A percentile compares a stretch with the other conserved stretches of the same genome.
Conservation (phyloP, 441 rosid species). For the Biscutella laevigata region DNA sequence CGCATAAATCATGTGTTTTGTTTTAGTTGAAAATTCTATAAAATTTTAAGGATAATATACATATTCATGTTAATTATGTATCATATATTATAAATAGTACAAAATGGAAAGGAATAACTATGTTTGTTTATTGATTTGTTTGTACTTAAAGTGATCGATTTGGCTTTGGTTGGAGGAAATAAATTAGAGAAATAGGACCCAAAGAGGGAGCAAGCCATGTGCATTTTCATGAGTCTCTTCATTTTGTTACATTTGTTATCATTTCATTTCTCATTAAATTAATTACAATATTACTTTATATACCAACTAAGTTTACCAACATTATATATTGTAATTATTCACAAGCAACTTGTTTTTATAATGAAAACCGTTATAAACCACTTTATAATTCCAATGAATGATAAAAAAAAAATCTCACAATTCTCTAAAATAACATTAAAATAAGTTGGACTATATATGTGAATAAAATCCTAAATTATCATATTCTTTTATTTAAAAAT, state of each 20-base stretch:
- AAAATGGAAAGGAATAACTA: neutral
- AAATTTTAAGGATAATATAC: neutral
- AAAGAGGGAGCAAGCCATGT: conserved; percentile 29
- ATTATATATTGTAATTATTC: neutral
- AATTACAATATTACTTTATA: conserved; percentile 2
- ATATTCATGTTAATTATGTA: neutral
- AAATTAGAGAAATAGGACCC: conserved; percentile 21
- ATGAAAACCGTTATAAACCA: no score
- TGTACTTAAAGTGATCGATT: conserved; percentile 17
- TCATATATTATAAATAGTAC: neutral
- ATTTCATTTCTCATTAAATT: conserved; percentile 5
- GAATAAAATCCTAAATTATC: no score
- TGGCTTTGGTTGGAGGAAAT: conserved; percentile 21
- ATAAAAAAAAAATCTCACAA: neutral
- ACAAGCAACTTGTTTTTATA: neutral
- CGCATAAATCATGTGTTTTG: no score
- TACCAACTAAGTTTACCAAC: conserved; percentile 4
- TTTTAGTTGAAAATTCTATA: no score
- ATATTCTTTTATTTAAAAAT: no score
- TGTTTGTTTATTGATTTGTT: conserved; percentile 14
- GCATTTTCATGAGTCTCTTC: conserved; percentile 26
- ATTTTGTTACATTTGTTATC: conserved; percentile 13
- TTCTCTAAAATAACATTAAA: no score
- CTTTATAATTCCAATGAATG: neutral
- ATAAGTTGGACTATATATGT: no score